Evolutionary conservation across 23 red algal species (phyloP).

Genomic region (Cyanidium caldarium): DNA sequence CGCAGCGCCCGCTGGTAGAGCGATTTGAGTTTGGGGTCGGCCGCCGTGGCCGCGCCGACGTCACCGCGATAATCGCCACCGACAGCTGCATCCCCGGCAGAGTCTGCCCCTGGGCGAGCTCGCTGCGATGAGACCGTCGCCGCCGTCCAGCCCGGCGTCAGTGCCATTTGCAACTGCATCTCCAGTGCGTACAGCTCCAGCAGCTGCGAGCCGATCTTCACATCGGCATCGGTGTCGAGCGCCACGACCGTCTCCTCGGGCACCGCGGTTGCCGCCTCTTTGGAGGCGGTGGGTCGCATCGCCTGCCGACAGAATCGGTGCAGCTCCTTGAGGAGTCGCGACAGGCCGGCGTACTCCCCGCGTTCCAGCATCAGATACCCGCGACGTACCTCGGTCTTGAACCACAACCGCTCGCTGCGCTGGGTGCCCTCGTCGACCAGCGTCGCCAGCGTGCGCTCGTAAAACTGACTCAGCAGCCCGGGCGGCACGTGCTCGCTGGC

Average conservation of each 20-base stretch:
- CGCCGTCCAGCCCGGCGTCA: neutral
- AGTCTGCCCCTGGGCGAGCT: too few relatives aligned
- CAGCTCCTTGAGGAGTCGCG: conserved; percentile 63
- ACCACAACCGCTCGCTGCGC: conserved; percentile 82
- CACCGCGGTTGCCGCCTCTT: conserved; percentile 57
- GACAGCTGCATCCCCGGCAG: too few relatives aligned
- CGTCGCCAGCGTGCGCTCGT: conserved; percentile 49
- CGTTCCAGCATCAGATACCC: conserved; percentile 77
- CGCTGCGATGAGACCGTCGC: neutral
- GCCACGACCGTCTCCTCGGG: too few relatives aligned
- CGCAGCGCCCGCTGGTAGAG: conserved; percentile 86
- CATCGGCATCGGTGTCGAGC: too few relatives aligned
- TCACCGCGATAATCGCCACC: neutral
- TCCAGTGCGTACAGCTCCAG: conserved; percentile 95
- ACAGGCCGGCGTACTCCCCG: conserved; percentile 44
- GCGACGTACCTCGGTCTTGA: conserved; percentile 82
- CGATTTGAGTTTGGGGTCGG: conserved; percentile 53
- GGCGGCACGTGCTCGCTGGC: conserved; percentile 30
- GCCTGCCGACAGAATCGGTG: conserved; percentile 50
- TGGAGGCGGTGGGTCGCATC: conserved; percentile 58
- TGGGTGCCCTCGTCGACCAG: conserved; percentile 25
- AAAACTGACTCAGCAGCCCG: conserved; percentile 59
- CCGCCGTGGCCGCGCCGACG: conserved; percentile 42
- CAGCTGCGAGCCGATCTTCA: conserved; percentile 74
- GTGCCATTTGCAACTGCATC: conserved; percentile 73